Percentiles rank a stretch among this genome's conserved stretches.
Evolutionary conservation across 768 basidiomycete species (phyloP).

Genomic region (Baorangia bicolor): DNA sequence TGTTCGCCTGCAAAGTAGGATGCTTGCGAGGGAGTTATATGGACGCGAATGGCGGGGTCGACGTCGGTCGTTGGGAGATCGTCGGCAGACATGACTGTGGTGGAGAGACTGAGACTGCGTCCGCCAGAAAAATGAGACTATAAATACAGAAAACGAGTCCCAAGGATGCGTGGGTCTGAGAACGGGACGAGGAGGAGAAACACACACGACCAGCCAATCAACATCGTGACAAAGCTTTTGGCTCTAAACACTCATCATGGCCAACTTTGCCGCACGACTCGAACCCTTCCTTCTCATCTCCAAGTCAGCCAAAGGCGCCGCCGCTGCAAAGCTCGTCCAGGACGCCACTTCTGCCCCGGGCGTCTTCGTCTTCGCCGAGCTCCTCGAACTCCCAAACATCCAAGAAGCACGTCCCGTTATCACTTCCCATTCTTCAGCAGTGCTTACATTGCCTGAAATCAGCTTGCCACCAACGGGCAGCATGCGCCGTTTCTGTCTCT

Average conservation of each 20-base stretch:
- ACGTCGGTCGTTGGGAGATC: conserved; percentile 15
- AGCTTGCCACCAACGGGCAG: conserved; percentile 71
- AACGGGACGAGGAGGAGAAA: not conserved
- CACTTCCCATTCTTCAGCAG: not conserved
- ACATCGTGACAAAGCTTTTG: not conserved
- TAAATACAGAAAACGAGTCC: not conserved
- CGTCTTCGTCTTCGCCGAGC: conserved; percentile 89
- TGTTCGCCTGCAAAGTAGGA: conserved; percentile 93
- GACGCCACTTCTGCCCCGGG: conserved; percentile 88
- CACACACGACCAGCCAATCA: not conserved
- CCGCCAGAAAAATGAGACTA: not conserved
- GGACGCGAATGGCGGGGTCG: conserved; percentile 61
- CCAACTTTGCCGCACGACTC: conserved; percentile 64
- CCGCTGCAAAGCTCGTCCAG: conserved; percentile 83
- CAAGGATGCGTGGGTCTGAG: not conserved
- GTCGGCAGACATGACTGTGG: conserved; percentile 17
- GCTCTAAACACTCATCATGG: conserved; percentile 27
- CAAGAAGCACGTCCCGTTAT: conserved; percentile 60
- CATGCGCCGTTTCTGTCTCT: conserved; percentile 60
- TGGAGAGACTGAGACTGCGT: not conserved
- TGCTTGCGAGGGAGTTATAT: conserved; percentile 76
- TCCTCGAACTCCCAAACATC: conserved; percentile 80
- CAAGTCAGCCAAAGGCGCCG: conserved; percentile 89
- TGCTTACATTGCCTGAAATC: conserved; percentile 7
- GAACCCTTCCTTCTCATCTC: conserved; percentile 93